Percentiles rank a stretch among this genome's conserved stretches.
These are phyloP conservation scores for Macrophomina pseudophaseolina DNA, from an alignment of 2,329 filamentous ascomycete genomes.

Conservation along the genomic window DNA sequence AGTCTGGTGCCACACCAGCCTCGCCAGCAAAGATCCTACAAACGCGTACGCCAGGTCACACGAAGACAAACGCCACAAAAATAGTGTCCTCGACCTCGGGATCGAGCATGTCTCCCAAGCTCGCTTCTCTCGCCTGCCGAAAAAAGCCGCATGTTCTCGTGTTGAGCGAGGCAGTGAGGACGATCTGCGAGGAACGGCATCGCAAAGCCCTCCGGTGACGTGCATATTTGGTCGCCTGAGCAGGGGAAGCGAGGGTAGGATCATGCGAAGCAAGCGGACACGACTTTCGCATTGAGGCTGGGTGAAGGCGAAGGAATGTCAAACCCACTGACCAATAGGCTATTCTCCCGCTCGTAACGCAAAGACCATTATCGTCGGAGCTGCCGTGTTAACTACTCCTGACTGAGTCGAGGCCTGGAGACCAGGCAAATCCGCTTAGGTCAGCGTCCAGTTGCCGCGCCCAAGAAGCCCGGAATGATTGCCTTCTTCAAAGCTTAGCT, in stretches of 20 bases:
- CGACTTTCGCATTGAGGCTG: neutral
- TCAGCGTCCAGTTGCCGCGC: neutral
- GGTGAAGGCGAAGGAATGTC: neutral
- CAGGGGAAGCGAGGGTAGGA: slow-evolving; percentile 5
- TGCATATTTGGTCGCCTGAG: slow-evolving; percentile 3
- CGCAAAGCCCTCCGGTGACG: neutral
- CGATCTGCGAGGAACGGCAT: neutral
- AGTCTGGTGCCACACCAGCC: slow-evolving; percentile 14
- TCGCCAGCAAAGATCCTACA: neutral
- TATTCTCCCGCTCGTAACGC: slow-evolving; percentile 10
- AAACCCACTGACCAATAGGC: slow-evolving; percentile 4
- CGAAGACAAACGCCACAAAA: slow-evolving; percentile 8
- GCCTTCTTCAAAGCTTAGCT: neutral
- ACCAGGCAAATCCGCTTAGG: neutral
- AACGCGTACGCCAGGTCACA: slow-evolving; percentile 7
- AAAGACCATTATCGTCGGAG: slow-evolving; percentile 14
- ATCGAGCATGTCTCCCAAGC: neutral
- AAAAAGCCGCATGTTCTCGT: neutral
- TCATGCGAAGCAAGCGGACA: slow-evolving; percentile 9
- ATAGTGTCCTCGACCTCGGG: neutral
- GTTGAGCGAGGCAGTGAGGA: neutral
- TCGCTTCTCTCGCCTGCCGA: slow-evolving; percentile 1
- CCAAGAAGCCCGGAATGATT: neutral
- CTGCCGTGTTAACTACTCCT: slow-evolving; percentile 3
- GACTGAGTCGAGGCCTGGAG: neutral